Conservation (phyloP, 768 basidiomycete species). For the Sporobolomyces pararoseus region DNA sequence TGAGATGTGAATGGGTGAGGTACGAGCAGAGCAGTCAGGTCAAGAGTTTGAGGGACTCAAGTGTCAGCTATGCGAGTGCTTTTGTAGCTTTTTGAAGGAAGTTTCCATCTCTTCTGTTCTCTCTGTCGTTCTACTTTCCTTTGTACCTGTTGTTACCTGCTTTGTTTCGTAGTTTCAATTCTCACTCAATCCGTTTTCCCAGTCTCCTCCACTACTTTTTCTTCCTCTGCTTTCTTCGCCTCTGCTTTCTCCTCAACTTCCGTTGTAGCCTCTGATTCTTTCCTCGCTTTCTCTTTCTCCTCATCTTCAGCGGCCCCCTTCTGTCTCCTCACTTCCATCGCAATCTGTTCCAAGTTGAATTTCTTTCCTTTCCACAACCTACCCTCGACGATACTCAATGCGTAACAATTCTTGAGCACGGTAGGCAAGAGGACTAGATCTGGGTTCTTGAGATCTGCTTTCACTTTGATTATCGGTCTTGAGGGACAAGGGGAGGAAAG, state of each 20-base stretch:
- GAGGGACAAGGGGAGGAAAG: slow-evolving; percentile 20
- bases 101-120: not conserved
- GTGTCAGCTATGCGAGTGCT: slow-evolving; percentile 95
- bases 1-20: slow-evolving; percentile 69
- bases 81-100: slow-evolving; percentile 50
- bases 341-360: slow-evolving; percentile 37
- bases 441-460: slow-evolving; percentile 35
- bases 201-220: not conserved
- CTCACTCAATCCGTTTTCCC: not conserved
- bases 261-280: not conserved
- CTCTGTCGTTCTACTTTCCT: not conserved
- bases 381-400: slow-evolving; percentile 39
- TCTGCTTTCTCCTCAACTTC: not conserved
- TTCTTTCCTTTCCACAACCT: slow-evolving; percentile 35
- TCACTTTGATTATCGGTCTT: slow-evolving; percentile 13
- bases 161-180: too few relatives aligned
- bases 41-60: slow-evolving; percentile 65
- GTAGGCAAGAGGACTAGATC: slow-evolving; percentile 39
- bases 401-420: slow-evolving; percentile 36
- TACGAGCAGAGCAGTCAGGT: slow-evolving; percentile 91
- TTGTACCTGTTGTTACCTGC: too few relatives aligned
- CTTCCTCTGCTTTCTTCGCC: not conserved
- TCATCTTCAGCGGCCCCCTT: slow-evolving; percentile 17
- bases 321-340: slow-evolving; percentile 17
- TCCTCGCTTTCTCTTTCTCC: slow-evolving; percentile 4